phyloP scores from a whole-genome alignment of 345 rosid species.

The Salix caprea region DNA sequence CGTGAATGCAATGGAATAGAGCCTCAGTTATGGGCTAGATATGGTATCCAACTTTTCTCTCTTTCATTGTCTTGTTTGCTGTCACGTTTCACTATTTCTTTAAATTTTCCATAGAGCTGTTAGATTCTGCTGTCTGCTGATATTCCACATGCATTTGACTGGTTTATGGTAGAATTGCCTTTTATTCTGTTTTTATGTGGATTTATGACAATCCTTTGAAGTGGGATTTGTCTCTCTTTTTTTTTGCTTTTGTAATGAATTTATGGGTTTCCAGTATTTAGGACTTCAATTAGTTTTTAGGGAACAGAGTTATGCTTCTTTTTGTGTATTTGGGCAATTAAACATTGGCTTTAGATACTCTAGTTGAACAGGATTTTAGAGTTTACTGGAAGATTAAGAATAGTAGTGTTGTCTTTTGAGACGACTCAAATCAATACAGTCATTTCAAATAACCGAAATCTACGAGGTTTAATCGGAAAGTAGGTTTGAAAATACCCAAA shows the following conservation, averaged over 20 bases:
- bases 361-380: not conserved
- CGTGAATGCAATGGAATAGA: conserved; percentile 76
- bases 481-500: not conserved
- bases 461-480: not conserved
- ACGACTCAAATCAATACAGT: not conserved
- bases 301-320: not conserved
- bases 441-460: not conserved
- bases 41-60: conserved; percentile 36
- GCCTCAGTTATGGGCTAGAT: conserved; percentile 98
- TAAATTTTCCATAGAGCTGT: not conserved
- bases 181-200: not conserved
- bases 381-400: not conserved
- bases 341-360: not conserved
- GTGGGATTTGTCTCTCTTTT: not conserved
- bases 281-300: not conserved
- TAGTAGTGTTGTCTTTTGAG: not conserved
- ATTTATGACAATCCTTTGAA: not conserved
- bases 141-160: not conserved
- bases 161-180: not conserved
- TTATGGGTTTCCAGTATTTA: not conserved
- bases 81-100: not conserved
- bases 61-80: not conserved
- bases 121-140: not conserved
- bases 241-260: not conserved
- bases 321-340: not conserved